phyloP scores from a whole-genome alignment of 1,284 basidiomycete genomes.

The Moesziomyces sp. region DNA sequence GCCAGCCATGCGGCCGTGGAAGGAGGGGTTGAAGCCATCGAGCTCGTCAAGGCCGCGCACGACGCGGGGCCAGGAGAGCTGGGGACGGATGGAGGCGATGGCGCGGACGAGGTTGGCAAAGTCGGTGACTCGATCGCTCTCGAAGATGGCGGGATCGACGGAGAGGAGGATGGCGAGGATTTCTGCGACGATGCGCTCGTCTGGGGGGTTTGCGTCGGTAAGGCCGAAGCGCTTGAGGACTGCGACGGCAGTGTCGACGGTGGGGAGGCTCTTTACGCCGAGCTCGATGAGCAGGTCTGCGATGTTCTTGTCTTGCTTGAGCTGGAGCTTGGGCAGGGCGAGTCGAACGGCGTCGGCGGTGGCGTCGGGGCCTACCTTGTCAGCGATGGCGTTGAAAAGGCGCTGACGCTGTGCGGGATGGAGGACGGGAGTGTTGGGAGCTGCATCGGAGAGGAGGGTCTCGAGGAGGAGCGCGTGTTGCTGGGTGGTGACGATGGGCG shows the following conservation, averaged over 20 bases:
- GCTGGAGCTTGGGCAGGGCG: constrained; percentile 60
- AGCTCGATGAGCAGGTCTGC: constrained; percentile 56
- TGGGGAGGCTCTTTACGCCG: constrained; percentile 49
- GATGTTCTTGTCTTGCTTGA: constrained; percentile 48
- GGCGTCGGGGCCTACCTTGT: constrained; percentile 61
- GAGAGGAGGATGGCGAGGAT: constrained; percentile 60
- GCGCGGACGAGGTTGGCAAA: constrained; percentile 45
- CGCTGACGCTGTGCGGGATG: constrained; percentile 54
- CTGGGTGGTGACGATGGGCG: constrained; percentile 78
- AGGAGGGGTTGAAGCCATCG: constrained; percentile 68
- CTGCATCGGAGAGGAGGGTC: constrained; percentile 54
- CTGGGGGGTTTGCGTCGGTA: constrained; percentile 40
- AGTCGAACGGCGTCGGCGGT: constrained; percentile 60
- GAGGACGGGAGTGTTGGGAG: constrained; percentile 46
- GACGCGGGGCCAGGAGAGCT: constrained; percentile 65
- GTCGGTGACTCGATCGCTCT: constrained; percentile 46
- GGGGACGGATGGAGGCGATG: constrained; percentile 25
- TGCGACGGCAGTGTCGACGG: constrained; percentile 48
- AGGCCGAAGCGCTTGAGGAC: constrained; percentile 55
- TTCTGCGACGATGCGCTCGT: constrained; percentile 53
- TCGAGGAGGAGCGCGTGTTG: constrained; percentile 80
- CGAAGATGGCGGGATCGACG: constrained; percentile 38
- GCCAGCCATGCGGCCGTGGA: constrained; percentile 62
- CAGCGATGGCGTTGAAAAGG: constrained; percentile 60
- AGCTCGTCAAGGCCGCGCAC: constrained; percentile 69